Conservation (phyloP, 129 eudicot species). For the Erigeron canadensis region DNA sequence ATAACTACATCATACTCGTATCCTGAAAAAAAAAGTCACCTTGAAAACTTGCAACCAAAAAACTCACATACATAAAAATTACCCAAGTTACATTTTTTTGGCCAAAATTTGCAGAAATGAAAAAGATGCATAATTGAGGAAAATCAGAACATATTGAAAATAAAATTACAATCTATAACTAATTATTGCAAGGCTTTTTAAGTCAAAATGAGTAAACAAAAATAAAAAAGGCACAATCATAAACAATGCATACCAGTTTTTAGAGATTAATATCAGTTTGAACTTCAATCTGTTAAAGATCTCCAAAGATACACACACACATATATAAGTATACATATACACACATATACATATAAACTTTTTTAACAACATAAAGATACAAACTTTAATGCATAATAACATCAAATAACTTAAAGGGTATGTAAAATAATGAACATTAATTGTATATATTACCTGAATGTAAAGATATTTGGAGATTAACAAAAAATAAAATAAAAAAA, state of each 20-base stretch:
- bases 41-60: conserved; percentile 7
- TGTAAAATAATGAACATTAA: conserved; percentile 28
- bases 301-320: not conserved
- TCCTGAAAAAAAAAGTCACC: conserved; percentile 16
- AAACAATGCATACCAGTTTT: conserved; percentile 24
- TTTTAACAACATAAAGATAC: no score
- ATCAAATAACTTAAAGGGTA: conserved; percentile 30
- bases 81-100: not conserved
- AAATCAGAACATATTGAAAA: conserved; percentile 1
- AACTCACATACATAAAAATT: conserved; percentile 7
- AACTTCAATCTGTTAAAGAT: conserved; percentile 24
- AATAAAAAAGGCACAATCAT: conserved; percentile 18
- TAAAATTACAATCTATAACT: not conserved
- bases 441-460: conserved; percentile 43
- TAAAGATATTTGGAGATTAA: conserved; percentile 21
- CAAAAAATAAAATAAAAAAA: not conserved
- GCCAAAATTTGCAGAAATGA: not conserved
- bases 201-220: not conserved
- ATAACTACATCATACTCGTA: conserved; percentile 7
- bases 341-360: not conserved
- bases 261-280: not conserved
- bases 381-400: conserved; percentile 26
- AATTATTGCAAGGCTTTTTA: not conserved
- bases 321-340: not conserved
- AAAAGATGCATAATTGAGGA: not conserved